Conservation (phyloP, 805 yeast genomes). For the Starmerella apis region DNA sequence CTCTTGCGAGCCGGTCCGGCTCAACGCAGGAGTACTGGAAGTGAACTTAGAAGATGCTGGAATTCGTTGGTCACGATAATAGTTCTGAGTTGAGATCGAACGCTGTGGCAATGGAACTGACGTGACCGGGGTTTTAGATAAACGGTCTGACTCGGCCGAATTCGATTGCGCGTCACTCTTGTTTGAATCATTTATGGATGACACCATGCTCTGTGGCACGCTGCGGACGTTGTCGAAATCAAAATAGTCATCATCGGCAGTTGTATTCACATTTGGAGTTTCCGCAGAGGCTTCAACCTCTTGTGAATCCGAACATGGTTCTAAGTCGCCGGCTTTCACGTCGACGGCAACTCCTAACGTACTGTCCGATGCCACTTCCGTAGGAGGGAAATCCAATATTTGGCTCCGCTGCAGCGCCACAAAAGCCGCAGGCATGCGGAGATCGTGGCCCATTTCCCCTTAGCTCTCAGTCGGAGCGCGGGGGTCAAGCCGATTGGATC, state of each 20-base stretch:
- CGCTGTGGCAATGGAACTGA: neutral
- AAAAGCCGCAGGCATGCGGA: conserved; percentile 28
- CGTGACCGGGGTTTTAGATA: neutral
- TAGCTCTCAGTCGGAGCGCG: conserved; percentile 1
- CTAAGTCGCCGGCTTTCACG: neutral
- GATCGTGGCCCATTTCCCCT: conserved; percentile 20
- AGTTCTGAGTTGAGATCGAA: neutral
- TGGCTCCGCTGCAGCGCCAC: conserved; percentile 23
- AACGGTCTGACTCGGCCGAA: neutral
- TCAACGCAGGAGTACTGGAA: neutral
- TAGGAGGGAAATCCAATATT: neutral
- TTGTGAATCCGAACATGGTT: neutral
- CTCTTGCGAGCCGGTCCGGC: neutral
- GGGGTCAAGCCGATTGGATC: conserved; percentile 1
- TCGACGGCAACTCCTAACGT: neutral
- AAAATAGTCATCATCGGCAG: conserved; percentile 6
- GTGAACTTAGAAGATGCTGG: neutral
- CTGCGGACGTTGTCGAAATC: conserved; percentile 7
- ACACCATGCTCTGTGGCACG: conserved; percentile 1
- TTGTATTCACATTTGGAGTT: neutral
- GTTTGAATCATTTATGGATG: neutral
- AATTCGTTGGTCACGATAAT: neutral
- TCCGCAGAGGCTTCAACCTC: neutral
- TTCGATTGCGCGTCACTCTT: neutral
- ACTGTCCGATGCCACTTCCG: neutral